Evolutionary conservation across 2,329 filamentous ascomycete genomes (phyloP), one percentile per base, ranked within the genome.

Genomic region (Dothideomycetes sp.): DNA sequence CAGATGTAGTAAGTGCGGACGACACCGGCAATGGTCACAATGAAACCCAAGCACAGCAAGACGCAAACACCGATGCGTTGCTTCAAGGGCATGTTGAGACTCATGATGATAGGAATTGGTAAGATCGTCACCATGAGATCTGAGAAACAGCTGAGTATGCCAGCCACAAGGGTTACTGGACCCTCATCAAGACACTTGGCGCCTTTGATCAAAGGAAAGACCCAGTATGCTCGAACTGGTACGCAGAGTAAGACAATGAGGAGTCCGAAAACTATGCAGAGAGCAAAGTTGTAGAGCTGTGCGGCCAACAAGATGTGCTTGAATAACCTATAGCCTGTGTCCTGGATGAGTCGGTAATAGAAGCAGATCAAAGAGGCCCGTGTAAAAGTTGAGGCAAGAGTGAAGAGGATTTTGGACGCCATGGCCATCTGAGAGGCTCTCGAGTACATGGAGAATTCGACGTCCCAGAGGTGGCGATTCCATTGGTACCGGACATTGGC

Each of bases 1-100:
- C 64, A 67, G 33, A 67, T 65, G 48, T 50, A 67, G 54, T 61
- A 67, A 4, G 64, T 69, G 12, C 66, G 48, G 2, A 67, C 50
- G 7, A 61, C 49, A 3, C 64, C 66, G 5, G 55, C 18, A 17
- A 43, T 39, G 3, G 48, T 50, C 27, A 50, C 45, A 4, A 50
- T 19, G 12, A 49, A 34, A 3, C 42, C 47, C 23, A 50, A 28
- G 22, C 44, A 46, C 9, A 49, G 20, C 12, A 51, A 22, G 4
- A 44, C 28, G 6, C 42, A 23, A n/a, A 49, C 49, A 22, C 45
- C 45, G 5, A 50, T 29, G 20, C 48, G 61, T 39, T 67, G 62
- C 17, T 54, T 51, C 4, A 56, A 44, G 2, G 64, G 64, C 60
- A 69, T 64, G 17, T 63, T 54, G 5, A 69, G 57, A n/a, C 52